A percentile compares a stretch with the other conserved stretches of the same genome.
Evolutionary conservation across 2,329 filamentous ascomycete genomes (phyloP).

Genomic region (Penicillium janthinellum): DNA sequence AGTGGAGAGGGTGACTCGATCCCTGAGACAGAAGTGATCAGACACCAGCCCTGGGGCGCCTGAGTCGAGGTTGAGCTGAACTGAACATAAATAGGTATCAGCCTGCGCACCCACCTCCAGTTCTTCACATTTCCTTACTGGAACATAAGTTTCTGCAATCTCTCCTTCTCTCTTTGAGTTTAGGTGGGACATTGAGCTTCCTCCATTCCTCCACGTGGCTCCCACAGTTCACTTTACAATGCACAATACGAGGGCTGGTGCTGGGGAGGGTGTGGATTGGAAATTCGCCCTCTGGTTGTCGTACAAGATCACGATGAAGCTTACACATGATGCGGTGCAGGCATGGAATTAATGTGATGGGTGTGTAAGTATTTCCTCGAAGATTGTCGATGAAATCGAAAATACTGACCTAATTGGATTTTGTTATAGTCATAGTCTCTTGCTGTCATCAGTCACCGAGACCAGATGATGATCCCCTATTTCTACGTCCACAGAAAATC

Average conservation of each 20-base stretch:
- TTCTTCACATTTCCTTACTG: not conserved
- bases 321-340: constrained; percentile 4
- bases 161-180: not conserved
- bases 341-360: not conserved
- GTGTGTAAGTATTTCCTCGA: not conserved
- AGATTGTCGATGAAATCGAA: not conserved
- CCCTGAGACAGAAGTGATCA: not conserved
- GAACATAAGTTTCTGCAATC: no score
- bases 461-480: not conserved
- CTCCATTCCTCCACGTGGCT: constrained; percentile 4
- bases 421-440: not conserved
- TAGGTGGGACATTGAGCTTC: not conserved
- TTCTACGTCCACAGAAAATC: not conserved
- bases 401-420: not conserved
- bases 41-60: not conserved
- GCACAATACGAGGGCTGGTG: not conserved
- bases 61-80: not conserved
- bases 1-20: not conserved
- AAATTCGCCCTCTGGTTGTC: constrained; percentile 21
- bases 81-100: not conserved
- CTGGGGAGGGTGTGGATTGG: constrained; percentile 10
- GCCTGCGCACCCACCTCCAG: not conserved
- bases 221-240: constrained; percentile 9
- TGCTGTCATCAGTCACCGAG: not conserved
- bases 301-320: constrained; percentile 17